Evolutionary conservation across 305 asterid genomes (phyloP).

Genomic region (Fraxinus baroniana): DNA sequence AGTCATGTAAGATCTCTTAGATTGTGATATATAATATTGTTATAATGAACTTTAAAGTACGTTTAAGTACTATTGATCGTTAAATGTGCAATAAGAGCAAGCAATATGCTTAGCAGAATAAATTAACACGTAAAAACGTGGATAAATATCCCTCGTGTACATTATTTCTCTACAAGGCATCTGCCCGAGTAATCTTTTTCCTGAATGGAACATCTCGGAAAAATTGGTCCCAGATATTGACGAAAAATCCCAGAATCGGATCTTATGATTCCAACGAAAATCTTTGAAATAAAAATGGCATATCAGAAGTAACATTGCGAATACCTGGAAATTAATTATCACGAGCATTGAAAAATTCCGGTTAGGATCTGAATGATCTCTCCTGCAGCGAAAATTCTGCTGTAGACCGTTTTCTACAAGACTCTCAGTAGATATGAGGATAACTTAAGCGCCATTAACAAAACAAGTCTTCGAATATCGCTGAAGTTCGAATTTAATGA

Average conservation of each 20-base stretch:
- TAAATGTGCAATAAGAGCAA: too few species aligned
- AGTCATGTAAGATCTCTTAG: neutral
- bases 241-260: conserved; percentile 24
- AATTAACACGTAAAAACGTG: neutral
- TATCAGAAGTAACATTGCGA: conserved; percentile 20
- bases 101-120: neutral
- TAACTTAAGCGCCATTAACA: conserved; percentile 41
- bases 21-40: too few species aligned
- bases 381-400: conserved; percentile 4
- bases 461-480: conserved; percentile 69
- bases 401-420: conserved; percentile 15
- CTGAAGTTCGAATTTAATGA: conserved; percentile 68
- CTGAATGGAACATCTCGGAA: conserved; percentile 22
- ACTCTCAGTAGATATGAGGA: neutral
- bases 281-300: conserved; percentile 31
- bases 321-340: conserved; percentile 14
- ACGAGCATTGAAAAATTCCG: conserved; percentile 23
- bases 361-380: conserved; percentile 18
- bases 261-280: conserved; percentile 18
- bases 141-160: neutral
- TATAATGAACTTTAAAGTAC: neutral
- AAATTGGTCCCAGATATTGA: conserved; percentile 20
- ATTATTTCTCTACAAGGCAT: neutral
- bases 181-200: conserved; percentile 16
- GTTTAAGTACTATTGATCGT: too few species aligned